These are phyloP conservation scores for Paradendryphiella salina DNA, from an alignment of 2,329 filamentous ascomycete genomes.

Conservation along the genomic window DNA sequence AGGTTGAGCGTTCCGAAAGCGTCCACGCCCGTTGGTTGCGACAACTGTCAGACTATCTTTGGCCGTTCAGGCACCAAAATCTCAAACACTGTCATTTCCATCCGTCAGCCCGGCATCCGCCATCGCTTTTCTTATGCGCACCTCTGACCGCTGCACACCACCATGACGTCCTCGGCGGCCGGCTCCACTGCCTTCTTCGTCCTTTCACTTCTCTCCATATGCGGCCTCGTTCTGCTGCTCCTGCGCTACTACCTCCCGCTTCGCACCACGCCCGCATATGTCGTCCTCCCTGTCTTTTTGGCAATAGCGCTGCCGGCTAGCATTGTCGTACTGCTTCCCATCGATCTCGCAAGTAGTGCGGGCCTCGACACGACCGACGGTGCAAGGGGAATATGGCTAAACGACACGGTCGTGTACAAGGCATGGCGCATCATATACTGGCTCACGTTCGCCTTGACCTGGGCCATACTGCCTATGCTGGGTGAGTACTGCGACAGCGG, in stretches of 20 bases:
- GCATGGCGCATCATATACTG: conserved; percentile 96
- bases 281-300: conserved; percentile 90
- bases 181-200: conserved; percentile 79
- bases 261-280: conserved; percentile 85
- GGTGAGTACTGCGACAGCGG: conserved; percentile 95
- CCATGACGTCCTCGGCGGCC: conserved; percentile 63
- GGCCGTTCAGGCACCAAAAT: conserved; percentile 3
- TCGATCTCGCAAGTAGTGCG: conserved; percentile 88
- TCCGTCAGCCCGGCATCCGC: conserved; percentile 3
- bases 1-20: conserved; percentile 19
- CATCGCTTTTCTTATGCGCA: conserved; percentile 18
- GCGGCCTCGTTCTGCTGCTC: conserved; percentile 76
- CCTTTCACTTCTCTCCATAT: conserved; percentile 73
- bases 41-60: conserved; percentile 9
- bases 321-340: conserved; percentile 88
- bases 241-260: conserved; percentile 88
- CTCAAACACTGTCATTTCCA: conserved; percentile 2
- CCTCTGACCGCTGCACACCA: conserved; percentile 15
- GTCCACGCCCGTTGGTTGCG: conserved; percentile 9
- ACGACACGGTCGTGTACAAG: conserved; percentile 74
- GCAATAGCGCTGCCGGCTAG: conserved; percentile 91
- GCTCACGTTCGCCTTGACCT: conserved; percentile 93
- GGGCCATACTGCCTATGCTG: conserved; percentile 90
- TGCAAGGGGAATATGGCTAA: conserved; percentile 83
- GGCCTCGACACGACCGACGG: conserved; percentile 67